phyloP scores from a whole-genome alignment of 371 early-diverging fungal genomes.

The Blakeslea trispora region DNA sequence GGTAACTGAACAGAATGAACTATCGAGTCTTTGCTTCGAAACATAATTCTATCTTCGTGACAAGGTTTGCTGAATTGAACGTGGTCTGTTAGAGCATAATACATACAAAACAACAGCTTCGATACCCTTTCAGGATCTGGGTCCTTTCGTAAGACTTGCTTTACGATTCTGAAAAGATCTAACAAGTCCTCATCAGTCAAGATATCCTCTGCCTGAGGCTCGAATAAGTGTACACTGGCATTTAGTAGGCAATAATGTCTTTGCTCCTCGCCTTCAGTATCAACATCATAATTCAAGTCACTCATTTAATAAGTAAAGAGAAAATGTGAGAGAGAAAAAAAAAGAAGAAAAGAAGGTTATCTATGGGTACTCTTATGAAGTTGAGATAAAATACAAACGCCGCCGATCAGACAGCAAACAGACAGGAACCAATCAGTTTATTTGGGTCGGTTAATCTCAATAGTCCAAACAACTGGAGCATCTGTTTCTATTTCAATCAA shows the following conservation, averaged over 20 bases:
- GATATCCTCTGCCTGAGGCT: conserved; percentile 51
- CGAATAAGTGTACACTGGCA: conserved; percentile 25
- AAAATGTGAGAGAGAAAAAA: conserved; percentile 7
- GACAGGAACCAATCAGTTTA: conserved; percentile 6
- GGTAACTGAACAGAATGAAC: conserved; percentile 35
- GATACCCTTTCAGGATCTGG: conserved; percentile 41
- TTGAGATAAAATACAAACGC: not conserved
- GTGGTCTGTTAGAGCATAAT: conserved; percentile 45
- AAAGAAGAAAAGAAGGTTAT: too few species aligned
- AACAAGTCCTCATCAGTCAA: conserved; percentile 45
- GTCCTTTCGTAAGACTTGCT: conserved; percentile 41
- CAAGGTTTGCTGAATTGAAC: conserved; percentile 40
- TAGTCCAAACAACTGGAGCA: conserved; percentile 79
- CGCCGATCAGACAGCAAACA: not conserved
- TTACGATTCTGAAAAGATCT: conserved; percentile 44
- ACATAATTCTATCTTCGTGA: conserved; percentile 41
- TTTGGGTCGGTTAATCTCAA: conserved; percentile 47
- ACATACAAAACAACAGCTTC: conserved; percentile 45
- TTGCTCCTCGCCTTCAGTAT: too few species aligned
- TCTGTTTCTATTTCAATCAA: conserved; percentile 65
- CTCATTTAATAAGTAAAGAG: too few species aligned
- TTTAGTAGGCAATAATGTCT: conserved; percentile 12
- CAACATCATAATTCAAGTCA: too few species aligned
- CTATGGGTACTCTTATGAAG: too few species aligned
- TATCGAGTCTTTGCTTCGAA: conserved; percentile 25